phyloP scores from a whole-genome alignment of 305 asterid genomes.

The Solanum hybrid region DNA sequence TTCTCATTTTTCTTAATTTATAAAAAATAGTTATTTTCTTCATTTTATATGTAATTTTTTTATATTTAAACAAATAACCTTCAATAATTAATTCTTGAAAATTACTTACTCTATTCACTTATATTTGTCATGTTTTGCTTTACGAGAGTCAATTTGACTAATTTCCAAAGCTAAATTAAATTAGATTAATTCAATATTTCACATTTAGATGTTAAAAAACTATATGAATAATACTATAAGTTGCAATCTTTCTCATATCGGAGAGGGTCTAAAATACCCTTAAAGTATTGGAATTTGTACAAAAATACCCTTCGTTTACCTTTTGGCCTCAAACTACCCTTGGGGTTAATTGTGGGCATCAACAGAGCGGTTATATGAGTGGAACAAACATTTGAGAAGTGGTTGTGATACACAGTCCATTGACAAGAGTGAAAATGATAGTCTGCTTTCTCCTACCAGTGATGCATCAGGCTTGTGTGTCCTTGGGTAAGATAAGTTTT shows the following conservation, averaged over 20 bases:
- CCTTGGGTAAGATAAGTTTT: conserved; percentile 6
- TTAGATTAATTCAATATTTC: background rate
- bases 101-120: background rate
- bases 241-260: background rate
- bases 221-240: background rate
- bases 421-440: conserved; percentile 39
- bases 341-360: conserved; percentile 29
- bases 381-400: conserved; percentile 22
- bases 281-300: too few species aligned
- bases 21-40: background rate
- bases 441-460: conserved; percentile 43
- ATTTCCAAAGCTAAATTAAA: background rate
- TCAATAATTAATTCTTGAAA: background rate
- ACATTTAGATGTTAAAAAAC: background rate
- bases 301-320: background rate
- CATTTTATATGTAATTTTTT: background rate
- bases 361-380: conserved; percentile 46
- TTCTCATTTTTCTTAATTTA: background rate
- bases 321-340: background rate
- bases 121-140: background rate
- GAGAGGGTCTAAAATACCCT: background rate
- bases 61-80: background rate
- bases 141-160: background rate
- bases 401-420: conserved; percentile 32
- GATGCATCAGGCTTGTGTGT: conserved; percentile 48